Evolutionary conservation across 1,284 basidiomycete genomes (phyloP).

Genomic region (Xanthoconium separans): DNA sequence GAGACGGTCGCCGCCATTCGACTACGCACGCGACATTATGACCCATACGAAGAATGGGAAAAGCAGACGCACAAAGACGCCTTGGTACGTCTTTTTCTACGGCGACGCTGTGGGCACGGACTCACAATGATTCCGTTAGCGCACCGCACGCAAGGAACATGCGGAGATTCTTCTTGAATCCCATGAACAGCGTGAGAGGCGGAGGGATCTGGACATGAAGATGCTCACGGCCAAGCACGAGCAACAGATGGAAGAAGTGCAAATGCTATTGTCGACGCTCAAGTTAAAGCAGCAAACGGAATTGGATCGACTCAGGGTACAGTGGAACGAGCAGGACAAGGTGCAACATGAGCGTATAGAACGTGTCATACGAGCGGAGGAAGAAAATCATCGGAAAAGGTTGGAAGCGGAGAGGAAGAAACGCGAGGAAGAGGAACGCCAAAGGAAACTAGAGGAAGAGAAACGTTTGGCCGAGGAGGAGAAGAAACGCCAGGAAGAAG

Average conservation of each 20-base stretch:
- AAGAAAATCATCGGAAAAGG: slow-evolving; percentile 53
- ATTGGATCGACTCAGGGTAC: slow-evolving; percentile 43
- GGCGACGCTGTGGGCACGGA: not conserved
- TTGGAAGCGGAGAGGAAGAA: slow-evolving; percentile 51
- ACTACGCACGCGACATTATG: slow-evolving; percentile 60
- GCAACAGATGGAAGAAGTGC: slow-evolving; percentile 50
- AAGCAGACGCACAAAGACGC: slow-evolving; percentile 65
- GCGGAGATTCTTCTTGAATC: slow-evolving; percentile 40
- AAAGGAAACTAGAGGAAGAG: slow-evolving; percentile 40
- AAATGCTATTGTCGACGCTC: slow-evolving; percentile 42
- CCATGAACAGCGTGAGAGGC: slow-evolving; percentile 37
- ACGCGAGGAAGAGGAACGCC: slow-evolving; percentile 46
- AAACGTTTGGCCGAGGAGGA: slow-evolving; percentile 35
- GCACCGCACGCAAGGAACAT: slow-evolving; percentile 57
- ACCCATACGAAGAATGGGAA: slow-evolving; percentile 80
- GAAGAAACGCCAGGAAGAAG: slow-evolving; percentile 31
- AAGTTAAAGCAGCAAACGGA: slow-evolving; percentile 46
- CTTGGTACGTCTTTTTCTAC: slow-evolving; percentile 48
- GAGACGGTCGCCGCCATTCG: slow-evolving; percentile 72
- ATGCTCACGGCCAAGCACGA: slow-evolving; percentile 41
- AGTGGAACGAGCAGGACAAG: slow-evolving; percentile 53
- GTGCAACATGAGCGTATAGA: slow-evolving; percentile 61
- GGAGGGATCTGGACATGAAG: slow-evolving; percentile 38
- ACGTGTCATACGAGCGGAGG: slow-evolving; percentile 59
- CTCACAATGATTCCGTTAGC: slow-evolving; percentile 37